These are phyloP conservation scores for Rhizomucor pusillus DNA, from an alignment of 371 early-diverging fungal species.

Conservation along the genomic window DNA sequence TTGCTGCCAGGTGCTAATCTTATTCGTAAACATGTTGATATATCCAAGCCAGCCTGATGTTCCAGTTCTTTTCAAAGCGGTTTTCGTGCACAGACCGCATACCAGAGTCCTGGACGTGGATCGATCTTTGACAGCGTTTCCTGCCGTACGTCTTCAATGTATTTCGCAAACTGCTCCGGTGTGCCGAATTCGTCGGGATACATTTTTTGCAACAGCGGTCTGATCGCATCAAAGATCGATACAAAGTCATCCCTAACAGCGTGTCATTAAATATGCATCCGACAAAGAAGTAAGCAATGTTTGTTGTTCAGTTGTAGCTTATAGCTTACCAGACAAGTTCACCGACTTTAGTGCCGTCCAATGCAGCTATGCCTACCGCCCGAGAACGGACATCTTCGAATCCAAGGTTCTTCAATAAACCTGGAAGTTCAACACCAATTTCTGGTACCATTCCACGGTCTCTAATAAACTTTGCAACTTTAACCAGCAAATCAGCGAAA, in stretches of 20 bases:
- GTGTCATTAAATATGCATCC: too few relatives aligned
- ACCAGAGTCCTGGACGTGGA: too few relatives aligned
- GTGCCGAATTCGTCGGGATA: conserved; percentile 1
- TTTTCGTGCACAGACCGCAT: too few relatives aligned
- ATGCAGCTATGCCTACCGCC: not conserved
- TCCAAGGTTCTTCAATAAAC: not conserved
- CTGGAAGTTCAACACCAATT: not conserved
- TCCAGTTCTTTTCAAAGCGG: too few relatives aligned
- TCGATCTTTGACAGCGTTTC: too few relatives aligned
- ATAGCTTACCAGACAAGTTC: not conserved
- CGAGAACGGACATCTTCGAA: not conserved
- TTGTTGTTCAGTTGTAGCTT: too few relatives aligned
- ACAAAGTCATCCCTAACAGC: not conserved
- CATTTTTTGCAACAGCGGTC: not conserved
- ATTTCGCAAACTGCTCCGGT: not conserved
- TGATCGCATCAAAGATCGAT: not conserved
- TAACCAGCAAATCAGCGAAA: too few relatives aligned
- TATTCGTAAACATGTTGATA: too few relatives aligned
- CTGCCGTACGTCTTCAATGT: too few relatives aligned
- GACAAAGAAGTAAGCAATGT: too few relatives aligned
- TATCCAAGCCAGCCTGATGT: too few relatives aligned
- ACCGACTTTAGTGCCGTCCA: not conserved
- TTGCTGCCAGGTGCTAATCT: too few relatives aligned
- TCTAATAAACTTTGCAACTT: not conserved
- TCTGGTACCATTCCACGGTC: not conserved